A percentile compares a stretch with the other conserved stretches of the same genome.
phyloP scores from a whole-genome alignment of 2,329 filamentous ascomycete genomes.

The Penicillium sp. region DNA sequence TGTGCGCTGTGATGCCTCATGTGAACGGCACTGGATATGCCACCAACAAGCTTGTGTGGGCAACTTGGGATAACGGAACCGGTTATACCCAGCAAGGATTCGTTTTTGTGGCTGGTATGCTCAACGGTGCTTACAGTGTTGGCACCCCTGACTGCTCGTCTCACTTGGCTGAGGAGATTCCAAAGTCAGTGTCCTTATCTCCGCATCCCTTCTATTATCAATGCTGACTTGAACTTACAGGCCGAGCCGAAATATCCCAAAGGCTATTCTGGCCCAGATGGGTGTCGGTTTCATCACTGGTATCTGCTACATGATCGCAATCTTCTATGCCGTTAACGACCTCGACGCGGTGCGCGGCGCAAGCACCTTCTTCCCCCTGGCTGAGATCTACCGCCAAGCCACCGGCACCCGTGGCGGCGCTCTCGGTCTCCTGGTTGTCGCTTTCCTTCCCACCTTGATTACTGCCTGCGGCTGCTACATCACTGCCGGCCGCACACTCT shows the following conservation, averaged over 20 bases:
- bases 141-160: conserved; percentile 64
- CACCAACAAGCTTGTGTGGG: conserved; percentile 55
- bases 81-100: conserved; percentile 52
- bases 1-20: conserved; percentile 54
- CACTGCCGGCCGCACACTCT: conserved; percentile 61
- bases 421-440: conserved; percentile 57
- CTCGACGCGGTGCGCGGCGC: conserved; percentile 16
- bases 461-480: conserved; percentile 57
- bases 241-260: conserved; percentile 48
- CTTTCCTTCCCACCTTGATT: conserved; percentile 55
- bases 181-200: conserved; percentile 25
- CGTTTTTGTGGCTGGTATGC: conserved; percentile 63
- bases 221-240: conserved; percentile 18
- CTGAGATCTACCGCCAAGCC: conserved; percentile 49
- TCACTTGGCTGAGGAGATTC: conserved; percentile 65
- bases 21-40: conserved; percentile 44
- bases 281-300: conserved; percentile 47
- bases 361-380: conserved; percentile 46
- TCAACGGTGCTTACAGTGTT: conserved; percentile 68
- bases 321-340: conserved; percentile 52
- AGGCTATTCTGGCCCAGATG: conserved; percentile 51
- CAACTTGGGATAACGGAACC: conserved; percentile 51
- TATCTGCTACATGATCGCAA: conserved; percentile 49
- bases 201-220: background rate
- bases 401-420: conserved; percentile 51